These are phyloP conservation scores for Xenosphaeropsis pyriputrescens DNA, from an alignment of 2,329 filamentous ascomycete species.

Conservation along the genomic window DNA sequence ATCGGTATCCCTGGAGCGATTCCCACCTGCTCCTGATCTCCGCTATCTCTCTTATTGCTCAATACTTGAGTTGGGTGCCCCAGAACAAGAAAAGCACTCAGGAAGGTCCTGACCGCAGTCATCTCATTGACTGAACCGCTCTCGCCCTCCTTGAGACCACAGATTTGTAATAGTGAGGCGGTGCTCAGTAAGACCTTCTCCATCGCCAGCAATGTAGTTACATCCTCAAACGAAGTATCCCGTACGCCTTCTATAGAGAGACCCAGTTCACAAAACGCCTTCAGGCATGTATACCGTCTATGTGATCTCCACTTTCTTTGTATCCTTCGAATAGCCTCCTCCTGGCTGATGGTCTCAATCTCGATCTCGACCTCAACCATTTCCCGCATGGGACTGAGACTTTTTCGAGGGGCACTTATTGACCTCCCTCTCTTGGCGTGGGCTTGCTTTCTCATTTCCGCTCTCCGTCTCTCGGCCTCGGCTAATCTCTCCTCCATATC, in stretches of 20 bases:
- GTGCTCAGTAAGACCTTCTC: constrained; percentile 52
- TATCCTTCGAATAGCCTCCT: constrained; percentile 49
- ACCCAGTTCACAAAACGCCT: constrained; percentile 49
- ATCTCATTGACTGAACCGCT: constrained; percentile 50
- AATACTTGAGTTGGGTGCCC: constrained; percentile 68
- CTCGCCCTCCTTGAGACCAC: constrained; percentile 52
- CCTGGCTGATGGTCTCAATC: constrained; percentile 29
- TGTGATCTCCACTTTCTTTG: constrained; percentile 56
- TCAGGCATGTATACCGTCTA: constrained; percentile 41
- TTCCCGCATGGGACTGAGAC: constrained; percentile 31
- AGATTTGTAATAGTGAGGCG: constrained; percentile 51
- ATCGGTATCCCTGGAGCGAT: constrained; percentile 27
- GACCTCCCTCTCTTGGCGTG: constrained; percentile 36
- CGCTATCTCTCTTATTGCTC: constrained; percentile 50
- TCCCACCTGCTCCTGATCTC: constrained; percentile 41
- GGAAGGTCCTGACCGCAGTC: constrained; percentile 58
- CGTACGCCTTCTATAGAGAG: constrained; percentile 57
- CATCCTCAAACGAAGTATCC: constrained; percentile 59
- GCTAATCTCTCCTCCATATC: constrained; percentile 72
- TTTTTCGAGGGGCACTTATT: constrained; percentile 37
- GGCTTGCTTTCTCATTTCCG: constrained; percentile 41
- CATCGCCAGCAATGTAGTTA: constrained; percentile 52
- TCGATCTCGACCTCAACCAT: constrained; percentile 14
- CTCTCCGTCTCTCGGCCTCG: constrained; percentile 59
- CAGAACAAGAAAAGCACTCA: constrained; percentile 68